Percentiles rank a stretch among this genome's conserved stretches.
These are phyloP conservation scores for Massariosphaeria phaeospora DNA, from an alignment of 495 filamentous ascomycete species.

Conservation along the genomic window DNA sequence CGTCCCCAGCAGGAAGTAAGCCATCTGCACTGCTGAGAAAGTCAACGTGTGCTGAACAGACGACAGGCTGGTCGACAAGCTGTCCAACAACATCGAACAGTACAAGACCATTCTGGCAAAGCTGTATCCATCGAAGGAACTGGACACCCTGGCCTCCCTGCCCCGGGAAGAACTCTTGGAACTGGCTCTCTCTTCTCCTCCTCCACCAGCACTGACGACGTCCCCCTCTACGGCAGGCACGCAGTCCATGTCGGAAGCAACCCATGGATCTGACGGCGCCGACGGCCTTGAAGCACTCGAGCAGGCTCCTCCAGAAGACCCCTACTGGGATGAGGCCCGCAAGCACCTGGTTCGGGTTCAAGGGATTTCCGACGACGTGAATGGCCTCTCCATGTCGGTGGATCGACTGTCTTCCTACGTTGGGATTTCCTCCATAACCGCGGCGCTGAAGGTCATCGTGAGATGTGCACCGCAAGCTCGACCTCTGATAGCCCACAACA, in stretches of 20 bases:
- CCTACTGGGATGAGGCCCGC: slow-evolving; percentile 35
- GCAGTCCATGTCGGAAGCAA: slow-evolving; percentile 15
- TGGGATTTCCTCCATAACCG: slow-evolving; percentile 76
- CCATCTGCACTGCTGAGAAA: background rate
- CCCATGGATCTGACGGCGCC: slow-evolving; percentile 35
- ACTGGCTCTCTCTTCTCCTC: slow-evolving; percentile 36
- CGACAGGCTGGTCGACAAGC: slow-evolving; percentile 36
- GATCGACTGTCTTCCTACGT: slow-evolving; percentile 71
- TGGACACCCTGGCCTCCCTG: slow-evolving; percentile 44
- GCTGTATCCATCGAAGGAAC: slow-evolving; percentile 47
- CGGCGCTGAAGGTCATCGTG: slow-evolving; percentile 74
- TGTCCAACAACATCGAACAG: slow-evolving; percentile 34
- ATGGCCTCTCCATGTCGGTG: slow-evolving; percentile 68
- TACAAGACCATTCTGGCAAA: slow-evolving; percentile 40
- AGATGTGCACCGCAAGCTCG: slow-evolving; percentile 63
- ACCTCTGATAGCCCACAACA: slow-evolving; percentile 50
- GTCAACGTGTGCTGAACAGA: slow-evolving; percentile 13
- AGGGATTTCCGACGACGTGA: slow-evolving; percentile 73
- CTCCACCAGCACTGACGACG: slow-evolving; percentile 31
- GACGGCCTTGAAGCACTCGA: slow-evolving; percentile 41
- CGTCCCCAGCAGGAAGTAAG: slow-evolving; percentile 39
- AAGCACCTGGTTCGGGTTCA: slow-evolving; percentile 46
- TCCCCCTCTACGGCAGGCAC: slow-evolving; percentile 43
- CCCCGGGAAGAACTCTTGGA: slow-evolving; percentile 50
- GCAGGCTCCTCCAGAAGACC: slow-evolving; percentile 38